Base-by-base conservation (phyloP, 306 rosid genomes). In the Prunus salicina region DNA sequence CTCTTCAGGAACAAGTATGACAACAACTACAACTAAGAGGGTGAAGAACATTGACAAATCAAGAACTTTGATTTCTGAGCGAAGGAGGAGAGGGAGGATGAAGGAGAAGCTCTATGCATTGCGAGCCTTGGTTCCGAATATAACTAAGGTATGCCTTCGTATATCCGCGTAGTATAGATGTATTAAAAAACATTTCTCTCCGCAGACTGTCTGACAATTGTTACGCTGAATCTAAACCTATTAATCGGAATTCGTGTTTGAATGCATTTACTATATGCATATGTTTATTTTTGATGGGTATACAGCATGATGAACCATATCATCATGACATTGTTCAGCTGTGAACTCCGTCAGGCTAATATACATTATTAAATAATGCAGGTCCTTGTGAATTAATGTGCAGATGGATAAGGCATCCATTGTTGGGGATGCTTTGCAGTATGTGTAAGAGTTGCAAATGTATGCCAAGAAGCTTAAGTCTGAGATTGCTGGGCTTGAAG, bases 401-500 rank as follows among this genome's bases (percentile, higher is more conserved):
- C 81, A 93, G 96, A 93, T 93, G 97, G 98, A 93, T 49, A 89
- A 89, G 85, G 93, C 95, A 22, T 93, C 97, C 10, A 93, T 93
- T 68, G 89, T 93, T 51, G 93, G 91, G 43, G 98, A 93, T 77
- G 95, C 98, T 64, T 88, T 84, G 13, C 76, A 81, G 6, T 87
- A 91, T 47, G 86, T 89, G 80, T 80, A 89, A 76, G 86, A 81
- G 18, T 90, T 93, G 75, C 95, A 91, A 80, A 81, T 71, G 80
- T 87, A 84, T 76, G 87, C 91, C 19, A 93, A 86, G 86, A 81
- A 86, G 73, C 86, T 93, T 13, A 85, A 85, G 67, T 84, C 80
- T 50, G 91, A 91, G 78, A 82, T 93, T 60, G 79, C 87, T 74
- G 89, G 84, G 20, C 96, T 89, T 75, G 97, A 93, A 85, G 82